Evolutionary conservation across 495 filamentous ascomycete species (phyloP).

Genomic region (Neurospora pannonica): DNA sequence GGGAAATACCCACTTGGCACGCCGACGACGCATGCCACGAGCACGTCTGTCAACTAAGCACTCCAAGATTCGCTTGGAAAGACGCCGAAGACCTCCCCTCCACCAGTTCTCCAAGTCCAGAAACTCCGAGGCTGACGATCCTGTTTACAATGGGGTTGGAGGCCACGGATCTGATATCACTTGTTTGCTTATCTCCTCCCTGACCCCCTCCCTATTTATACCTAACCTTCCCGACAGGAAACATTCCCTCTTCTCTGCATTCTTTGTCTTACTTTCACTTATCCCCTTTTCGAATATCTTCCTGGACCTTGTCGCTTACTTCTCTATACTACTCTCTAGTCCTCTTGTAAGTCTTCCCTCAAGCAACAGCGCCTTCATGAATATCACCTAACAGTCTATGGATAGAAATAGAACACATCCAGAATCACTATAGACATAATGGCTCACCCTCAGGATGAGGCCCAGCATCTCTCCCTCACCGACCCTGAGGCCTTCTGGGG

Average conservation of each 20-base stretch:
- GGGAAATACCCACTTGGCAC: background rate
- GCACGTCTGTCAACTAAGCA: background rate
- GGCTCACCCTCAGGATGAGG: conserved; percentile 39
- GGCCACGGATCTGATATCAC: background rate
- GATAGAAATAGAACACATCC: background rate
- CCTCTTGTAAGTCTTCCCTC: background rate
- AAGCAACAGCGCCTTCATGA: background rate
- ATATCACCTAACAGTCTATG: background rate
- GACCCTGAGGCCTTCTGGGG: conserved; percentile 70
- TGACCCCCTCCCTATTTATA: background rate
- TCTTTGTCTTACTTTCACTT: background rate
- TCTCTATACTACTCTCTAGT: background rate
- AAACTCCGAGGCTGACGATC: background rate
- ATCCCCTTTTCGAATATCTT: background rate
- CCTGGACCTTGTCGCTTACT: background rate
- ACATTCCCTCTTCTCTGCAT: background rate
- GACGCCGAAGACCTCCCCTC: background rate
- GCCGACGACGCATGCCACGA: background rate
- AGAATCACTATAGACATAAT: conserved; percentile 3
- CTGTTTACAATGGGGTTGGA: background rate
- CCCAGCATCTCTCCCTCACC: conserved; percentile 43
- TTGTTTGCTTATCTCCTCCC: background rate
- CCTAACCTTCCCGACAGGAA: background rate
- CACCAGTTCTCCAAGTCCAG: background rate
- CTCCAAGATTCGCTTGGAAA: background rate